A percentile compares a stretch with the other conserved stretches of the same genome.
These are phyloP conservation scores for Pachysandra terminalis DNA, from an alignment of 164 flowering plant species.

Conservation along the genomic window DNA sequence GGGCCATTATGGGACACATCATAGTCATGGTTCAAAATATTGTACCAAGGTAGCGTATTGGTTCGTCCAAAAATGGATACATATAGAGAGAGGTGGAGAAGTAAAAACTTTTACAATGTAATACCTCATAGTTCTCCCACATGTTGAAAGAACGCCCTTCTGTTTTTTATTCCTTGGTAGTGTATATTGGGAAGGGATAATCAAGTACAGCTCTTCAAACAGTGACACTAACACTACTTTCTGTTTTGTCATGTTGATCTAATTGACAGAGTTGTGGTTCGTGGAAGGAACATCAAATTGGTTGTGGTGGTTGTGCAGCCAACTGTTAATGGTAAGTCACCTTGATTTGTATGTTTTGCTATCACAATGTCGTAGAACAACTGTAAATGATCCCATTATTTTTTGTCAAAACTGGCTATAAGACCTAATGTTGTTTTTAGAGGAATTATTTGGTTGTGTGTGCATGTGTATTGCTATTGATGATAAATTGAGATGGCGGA, in stretches of 20 bases:
- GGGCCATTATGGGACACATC: too few relatives aligned
- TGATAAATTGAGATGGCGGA: too few relatives aligned
- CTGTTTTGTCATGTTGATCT: conserved; percentile 1
- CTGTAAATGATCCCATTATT: not conserved
- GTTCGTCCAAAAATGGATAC: too few relatives aligned
- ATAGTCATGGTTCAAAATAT: too few relatives aligned
- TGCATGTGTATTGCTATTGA: too few relatives aligned
- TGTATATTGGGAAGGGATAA: not conserved
- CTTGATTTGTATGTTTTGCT: not conserved
- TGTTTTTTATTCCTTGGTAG: not conserved
- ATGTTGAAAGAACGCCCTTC: not conserved
- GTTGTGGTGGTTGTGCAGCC: conserved; percentile 65
- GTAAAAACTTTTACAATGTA: too few relatives aligned
- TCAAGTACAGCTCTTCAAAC: not conserved
- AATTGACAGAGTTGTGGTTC: conserved; percentile 47
- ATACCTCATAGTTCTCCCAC: not conserved
- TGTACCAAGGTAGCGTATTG: too few relatives aligned
- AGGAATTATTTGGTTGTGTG: too few relatives aligned
- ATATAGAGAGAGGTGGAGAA: too few relatives aligned
- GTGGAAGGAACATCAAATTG: conserved; percentile 73
- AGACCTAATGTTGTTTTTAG: too few relatives aligned
- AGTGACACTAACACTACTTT: not conserved
- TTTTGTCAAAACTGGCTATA: too few relatives aligned
- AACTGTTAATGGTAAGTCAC: conserved; percentile 42
- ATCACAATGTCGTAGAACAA: not conserved